These are phyloP conservation scores for Debaryomyces castellii DNA, from an alignment of 805 yeast species.

Conservation along the genomic window DNA sequence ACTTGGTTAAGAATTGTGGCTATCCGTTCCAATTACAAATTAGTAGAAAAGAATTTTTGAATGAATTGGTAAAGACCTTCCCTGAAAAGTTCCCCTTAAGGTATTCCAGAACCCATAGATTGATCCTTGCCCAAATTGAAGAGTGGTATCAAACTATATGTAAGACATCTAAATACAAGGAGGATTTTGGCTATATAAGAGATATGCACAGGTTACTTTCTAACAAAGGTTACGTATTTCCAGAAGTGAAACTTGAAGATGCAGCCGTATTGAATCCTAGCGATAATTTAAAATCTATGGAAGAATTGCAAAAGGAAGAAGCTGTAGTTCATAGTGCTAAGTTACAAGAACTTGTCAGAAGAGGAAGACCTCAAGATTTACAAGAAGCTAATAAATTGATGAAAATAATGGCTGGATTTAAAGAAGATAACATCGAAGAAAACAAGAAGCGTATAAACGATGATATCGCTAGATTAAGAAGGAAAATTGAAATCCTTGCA, in stretches of 20 bases:
- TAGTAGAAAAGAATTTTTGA: conserved; percentile 89
- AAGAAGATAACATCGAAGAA: conserved; percentile 72
- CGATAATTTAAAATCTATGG: conserved; percentile 81
- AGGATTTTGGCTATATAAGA: conserved; percentile 86
- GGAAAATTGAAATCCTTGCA: conserved; percentile 82
- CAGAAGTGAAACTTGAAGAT: conserved; percentile 86
- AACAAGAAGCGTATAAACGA: conserved; percentile 77
- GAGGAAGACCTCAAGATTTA: conserved; percentile 94
- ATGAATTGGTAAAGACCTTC: conserved; percentile 87
- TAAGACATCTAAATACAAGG: conserved; percentile 83
- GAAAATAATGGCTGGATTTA: conserved; percentile 98
- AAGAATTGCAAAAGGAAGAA: conserved; percentile 90
- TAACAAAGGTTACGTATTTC: conserved; percentile 91
- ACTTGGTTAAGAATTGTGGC: conserved; percentile 95
- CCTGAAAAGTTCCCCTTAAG: conserved; percentile 93
- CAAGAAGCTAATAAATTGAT: conserved; percentile 94
- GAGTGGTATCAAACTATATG: conserved; percentile 98
- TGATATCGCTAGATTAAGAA: conserved; percentile 77
- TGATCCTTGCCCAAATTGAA: conserved; percentile 85
- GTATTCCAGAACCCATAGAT: conserved; percentile 77
- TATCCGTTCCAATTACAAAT: conserved; percentile 95
- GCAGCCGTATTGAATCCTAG: conserved; percentile 90
- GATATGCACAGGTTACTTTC: conserved; percentile 93
- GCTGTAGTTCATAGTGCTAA: conserved; percentile 91
- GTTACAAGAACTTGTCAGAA: conserved; percentile 89